These are phyloP conservation scores for Metarhizium album DNA, from an alignment of 2,329 filamentous ascomycete genomes.

Conservation along the genomic window DNA sequence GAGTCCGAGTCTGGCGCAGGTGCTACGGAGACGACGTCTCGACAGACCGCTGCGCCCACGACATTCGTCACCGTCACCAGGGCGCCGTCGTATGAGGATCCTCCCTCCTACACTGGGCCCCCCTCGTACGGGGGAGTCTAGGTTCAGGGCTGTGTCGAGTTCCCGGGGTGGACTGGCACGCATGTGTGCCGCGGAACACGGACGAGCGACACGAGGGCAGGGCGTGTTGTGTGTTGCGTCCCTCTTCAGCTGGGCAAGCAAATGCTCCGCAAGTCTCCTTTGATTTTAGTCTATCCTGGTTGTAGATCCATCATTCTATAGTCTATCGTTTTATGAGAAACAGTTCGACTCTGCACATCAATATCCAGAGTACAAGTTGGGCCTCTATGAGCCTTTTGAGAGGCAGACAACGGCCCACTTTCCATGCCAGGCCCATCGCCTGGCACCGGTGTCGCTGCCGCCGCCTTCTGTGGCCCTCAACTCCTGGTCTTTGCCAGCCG, in stretches of 20 bases:
- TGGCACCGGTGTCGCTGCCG: constrained; percentile 56
- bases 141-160: background rate
- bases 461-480: constrained; percentile 57
- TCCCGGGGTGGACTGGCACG: background rate
- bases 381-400: constrained; percentile 21
- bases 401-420: constrained; percentile 86
- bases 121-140: background rate
- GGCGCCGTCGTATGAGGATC: constrained; percentile 1
- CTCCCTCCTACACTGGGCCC: constrained; percentile 1
- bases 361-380: background rate
- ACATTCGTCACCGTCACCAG: constrained; percentile 1
- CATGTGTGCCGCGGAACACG: background rate
- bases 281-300: constrained; percentile 1
- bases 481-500: constrained; percentile 71
- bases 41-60: background rate
- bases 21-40: background rate
- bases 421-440: constrained; percentile 91
- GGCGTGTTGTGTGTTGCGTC: background rate
- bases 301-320: constrained; percentile 1
- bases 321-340: constrained; percentile 3
- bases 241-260: background rate
- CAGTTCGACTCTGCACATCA: background rate
- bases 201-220: background rate
- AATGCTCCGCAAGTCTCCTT: background rate
- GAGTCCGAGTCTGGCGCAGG: constrained; percentile 3